Base-by-base conservation (phyloP, 2,329 filamentous ascomycete genomes). In the Onygenales sp. region DNA sequence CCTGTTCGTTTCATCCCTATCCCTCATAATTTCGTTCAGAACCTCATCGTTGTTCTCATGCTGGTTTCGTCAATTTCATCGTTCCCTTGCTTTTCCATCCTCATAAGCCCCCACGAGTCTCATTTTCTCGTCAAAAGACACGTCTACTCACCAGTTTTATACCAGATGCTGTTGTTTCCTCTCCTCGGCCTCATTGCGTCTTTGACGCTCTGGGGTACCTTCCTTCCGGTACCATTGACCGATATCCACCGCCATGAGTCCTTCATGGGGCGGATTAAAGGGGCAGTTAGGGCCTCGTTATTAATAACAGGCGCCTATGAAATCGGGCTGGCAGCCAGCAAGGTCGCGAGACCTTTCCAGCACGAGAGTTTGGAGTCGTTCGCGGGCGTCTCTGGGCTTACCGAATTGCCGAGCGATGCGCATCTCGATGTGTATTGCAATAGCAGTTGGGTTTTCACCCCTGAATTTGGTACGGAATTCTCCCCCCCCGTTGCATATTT, bases 151-250 rank as follows among this genome's bases (percentile, higher is more conserved):
- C n/a, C 10, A 32, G 17, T 34, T 11, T n/a, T 9, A 8, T 8
- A 46, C 21, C 31, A 46, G 44, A 46, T 36, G 33, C 59, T 65
- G 57, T 42, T 63, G 43, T 32, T 64, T 33, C 55, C 59, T 4
- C 56, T 65, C 34, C 17, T 63, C 34, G 53, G 57, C 3, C 32
- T 62, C 33, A 55, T 62, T 42, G 27, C 59, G 43, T 42, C 58
- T 42, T 36, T 66, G 40, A 55, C 61, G 47, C 54, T 65, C 32
- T 63, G 61, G 61, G 61, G 63, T 33, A 52, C 59, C 27, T 58
- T 60, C 44, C 49, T 58, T 44, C 58, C 57, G 8, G 55, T 62
- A 32, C 61, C 61, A 10, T 52, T 51, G 10, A 59, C 61, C 13
- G 42, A 60, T 36, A 59, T 57, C 44, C 46, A 51, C 46, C 60